A percentile compares a stretch with the other conserved stretches of the same genome.
phyloP scores from a whole-genome alignment of 345 rosid species.

The Camelina laxa region DNA sequence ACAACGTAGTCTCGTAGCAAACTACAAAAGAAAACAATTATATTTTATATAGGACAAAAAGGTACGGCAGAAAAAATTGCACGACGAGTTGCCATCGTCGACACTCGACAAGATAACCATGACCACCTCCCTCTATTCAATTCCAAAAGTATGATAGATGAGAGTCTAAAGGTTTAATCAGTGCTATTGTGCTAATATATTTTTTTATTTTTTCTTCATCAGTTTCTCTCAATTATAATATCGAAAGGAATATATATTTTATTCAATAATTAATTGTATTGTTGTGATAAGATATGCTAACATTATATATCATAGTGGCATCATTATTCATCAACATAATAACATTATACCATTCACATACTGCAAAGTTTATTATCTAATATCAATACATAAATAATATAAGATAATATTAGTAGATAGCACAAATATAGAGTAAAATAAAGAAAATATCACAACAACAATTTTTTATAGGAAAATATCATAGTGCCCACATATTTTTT shows the following conservation, averaged over 20 bases:
- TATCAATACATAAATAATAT: too few relatives aligned
- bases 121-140: slow-evolving; percentile 24
- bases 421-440: too few relatives aligned
- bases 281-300: background rate
- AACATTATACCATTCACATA: too few relatives aligned
- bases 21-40: background rate
- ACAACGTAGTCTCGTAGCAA: background rate
- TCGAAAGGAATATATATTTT: background rate
- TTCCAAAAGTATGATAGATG: background rate
- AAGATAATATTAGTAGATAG: too few relatives aligned
- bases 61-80: slow-evolving; percentile 27
- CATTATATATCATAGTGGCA: too few relatives aligned
- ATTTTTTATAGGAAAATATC: too few relatives aligned
- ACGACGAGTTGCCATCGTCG: slow-evolving; percentile 14
- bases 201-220: background rate
- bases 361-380: too few relatives aligned
- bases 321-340: too few relatives aligned
- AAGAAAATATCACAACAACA: too few relatives aligned
- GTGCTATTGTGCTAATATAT: too few relatives aligned
- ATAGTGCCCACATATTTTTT: too few relatives aligned
- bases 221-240: background rate
- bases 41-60: slow-evolving; percentile 24
- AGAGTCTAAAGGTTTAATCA: background rate
- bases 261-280: background rate
- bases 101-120: slow-evolving; percentile 27